Conservation (phyloP, 2,329 filamentous ascomycete species). For the Massarina eburnea region DNA sequence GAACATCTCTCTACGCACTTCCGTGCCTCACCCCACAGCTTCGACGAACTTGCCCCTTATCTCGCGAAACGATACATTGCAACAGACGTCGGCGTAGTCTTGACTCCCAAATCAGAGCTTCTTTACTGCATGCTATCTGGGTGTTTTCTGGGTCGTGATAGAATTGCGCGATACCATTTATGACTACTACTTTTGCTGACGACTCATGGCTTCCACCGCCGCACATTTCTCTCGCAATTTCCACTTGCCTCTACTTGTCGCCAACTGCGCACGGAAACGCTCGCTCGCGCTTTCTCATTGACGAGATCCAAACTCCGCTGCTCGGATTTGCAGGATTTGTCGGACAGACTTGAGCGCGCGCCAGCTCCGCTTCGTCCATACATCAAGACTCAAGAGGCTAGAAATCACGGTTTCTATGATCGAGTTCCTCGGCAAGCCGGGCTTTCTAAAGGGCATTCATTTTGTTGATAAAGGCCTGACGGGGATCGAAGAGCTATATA, state of each 20-base stretch:
- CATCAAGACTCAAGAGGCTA: slow-evolving; percentile 16
- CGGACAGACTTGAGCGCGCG: slow-evolving; percentile 3
- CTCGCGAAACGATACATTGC: not conserved
- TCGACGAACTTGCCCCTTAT: too few relatives aligned
- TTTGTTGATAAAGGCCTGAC: slow-evolving; percentile 15
- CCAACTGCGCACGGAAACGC: slow-evolving; percentile 18
- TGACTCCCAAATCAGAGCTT: slow-evolving; percentile 1
- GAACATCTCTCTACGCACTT: not conserved
- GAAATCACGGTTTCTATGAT: slow-evolving; percentile 9
- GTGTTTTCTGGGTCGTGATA: not conserved
- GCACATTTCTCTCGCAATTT: slow-evolving; percentile 13
- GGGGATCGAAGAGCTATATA: slow-evolving; percentile 17
- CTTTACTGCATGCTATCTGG: not conserved
- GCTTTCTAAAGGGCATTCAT: slow-evolving; percentile 9
- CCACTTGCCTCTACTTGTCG: slow-evolving; percentile 19
- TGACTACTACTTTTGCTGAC: slow-evolving; percentile 12
- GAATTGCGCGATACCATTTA: slow-evolving; percentile 22
- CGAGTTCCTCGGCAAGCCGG: slow-evolving; percentile 2
- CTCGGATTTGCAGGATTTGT: slow-evolving; percentile 4
- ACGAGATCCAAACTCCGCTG: slow-evolving; percentile 13
- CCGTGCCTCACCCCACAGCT: not conserved
- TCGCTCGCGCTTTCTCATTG: slow-evolving; percentile 10
- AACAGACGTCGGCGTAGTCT: slow-evolving; percentile 4
- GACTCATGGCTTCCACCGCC: slow-evolving; percentile 9
- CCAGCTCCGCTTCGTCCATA: not conserved